Evolutionary conservation across 1,139 yeast genomes (phyloP).

Genomic region (Diutina ranongensis): DNA sequence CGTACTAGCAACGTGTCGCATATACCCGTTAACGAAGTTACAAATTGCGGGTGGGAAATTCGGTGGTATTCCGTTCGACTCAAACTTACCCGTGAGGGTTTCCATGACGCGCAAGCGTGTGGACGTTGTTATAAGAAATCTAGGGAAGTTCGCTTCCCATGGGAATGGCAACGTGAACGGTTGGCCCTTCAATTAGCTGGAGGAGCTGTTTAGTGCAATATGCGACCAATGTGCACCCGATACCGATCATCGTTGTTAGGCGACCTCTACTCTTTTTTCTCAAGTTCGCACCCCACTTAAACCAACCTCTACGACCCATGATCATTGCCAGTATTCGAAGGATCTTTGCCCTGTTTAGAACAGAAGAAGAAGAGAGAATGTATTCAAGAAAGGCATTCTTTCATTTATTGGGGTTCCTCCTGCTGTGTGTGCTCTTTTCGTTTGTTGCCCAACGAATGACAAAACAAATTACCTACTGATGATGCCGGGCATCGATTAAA

Average conservation of each 20-base stretch:
- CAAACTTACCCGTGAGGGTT: slow-evolving; percentile 55
- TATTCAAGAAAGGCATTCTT: slow-evolving; percentile 76
- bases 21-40: slow-evolving; percentile 49
- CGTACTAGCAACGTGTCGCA: slow-evolving; percentile 44
- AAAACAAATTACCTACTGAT: background rate
- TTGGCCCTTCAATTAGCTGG: slow-evolving; percentile 43
- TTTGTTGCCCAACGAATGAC: slow-evolving; percentile 32
- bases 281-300: background rate
- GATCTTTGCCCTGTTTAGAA: slow-evolving; percentile 70
- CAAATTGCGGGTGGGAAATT: slow-evolving; percentile 68
- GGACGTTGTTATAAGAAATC: slow-evolving; percentile 69
- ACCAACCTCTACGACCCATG: slow-evolving; percentile 20
- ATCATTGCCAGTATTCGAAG: slow-evolving; percentile 58
- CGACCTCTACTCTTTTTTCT: slow-evolving; percentile 7
- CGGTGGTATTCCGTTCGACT: slow-evolving; percentile 64
- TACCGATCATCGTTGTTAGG: slow-evolving; percentile 64
- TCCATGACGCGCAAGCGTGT: slow-evolving; percentile 40
- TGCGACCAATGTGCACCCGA: slow-evolving; percentile 66
- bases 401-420: slow-evolving; percentile 68
- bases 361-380: slow-evolving; percentile 74
- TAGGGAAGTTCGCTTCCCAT: slow-evolving; percentile 22
- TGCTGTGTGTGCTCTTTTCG: slow-evolving; percentile 71
- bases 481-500: too few relatives aligned
- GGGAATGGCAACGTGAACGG: slow-evolving; percentile 68
- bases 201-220: slow-evolving; percentile 67